These are phyloP conservation scores for Mrakia blollopis DNA, from an alignment of 768 basidiomycete genomes.

Conservation along the genomic window DNA sequence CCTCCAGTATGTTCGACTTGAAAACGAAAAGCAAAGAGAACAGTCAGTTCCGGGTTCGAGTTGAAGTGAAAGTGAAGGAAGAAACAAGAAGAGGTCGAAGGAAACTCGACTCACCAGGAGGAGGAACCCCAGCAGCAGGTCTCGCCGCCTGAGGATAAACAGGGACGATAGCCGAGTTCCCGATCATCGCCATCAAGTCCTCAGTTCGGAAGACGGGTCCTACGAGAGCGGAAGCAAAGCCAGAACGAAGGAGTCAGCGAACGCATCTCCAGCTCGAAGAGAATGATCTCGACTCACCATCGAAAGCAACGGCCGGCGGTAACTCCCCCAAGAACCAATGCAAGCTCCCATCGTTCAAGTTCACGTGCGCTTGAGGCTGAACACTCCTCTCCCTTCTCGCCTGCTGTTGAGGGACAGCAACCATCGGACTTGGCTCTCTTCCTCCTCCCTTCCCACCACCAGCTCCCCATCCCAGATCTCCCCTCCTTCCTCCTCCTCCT, in stretches of 20 bases:
- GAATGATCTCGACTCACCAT: constrained; percentile 56
- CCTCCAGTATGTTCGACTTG: constrained; percentile 7
- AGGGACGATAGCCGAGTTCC: neutral
- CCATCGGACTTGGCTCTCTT: constrained; percentile 24
- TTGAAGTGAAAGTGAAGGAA: neutral
- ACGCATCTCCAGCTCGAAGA: too few relatives aligned
- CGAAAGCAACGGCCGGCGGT: constrained; percentile 67
- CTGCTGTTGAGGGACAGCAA: constrained; percentile 14
- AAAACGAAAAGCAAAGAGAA: neutral
- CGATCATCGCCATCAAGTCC: constrained; percentile 68
- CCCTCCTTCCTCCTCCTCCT: neutral
- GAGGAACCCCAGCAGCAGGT: neutral
- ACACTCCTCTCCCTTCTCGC: constrained; percentile 36
- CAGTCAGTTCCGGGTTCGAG: neutral
- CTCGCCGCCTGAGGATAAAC: constrained; percentile 8
- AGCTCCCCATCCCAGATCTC: constrained; percentile 5
- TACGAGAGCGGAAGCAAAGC: constrained; percentile 42
- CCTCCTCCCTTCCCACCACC: neutral
- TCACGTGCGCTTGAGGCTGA: constrained; percentile 36
- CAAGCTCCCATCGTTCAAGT: constrained; percentile 42
- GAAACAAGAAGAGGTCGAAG: neutral
- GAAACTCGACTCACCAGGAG: neutral
- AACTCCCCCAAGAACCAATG: constrained; percentile 80
- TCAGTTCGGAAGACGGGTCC: constrained; percentile 87
- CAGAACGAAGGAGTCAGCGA: constrained; percentile 14